A percentile compares a stretch with the other conserved stretches of the same genome.
These are phyloP conservation scores for Trichoderma pleuroti DNA, from an alignment of 2,329 filamentous ascomycete genomes.

Conservation along the genomic window DNA sequence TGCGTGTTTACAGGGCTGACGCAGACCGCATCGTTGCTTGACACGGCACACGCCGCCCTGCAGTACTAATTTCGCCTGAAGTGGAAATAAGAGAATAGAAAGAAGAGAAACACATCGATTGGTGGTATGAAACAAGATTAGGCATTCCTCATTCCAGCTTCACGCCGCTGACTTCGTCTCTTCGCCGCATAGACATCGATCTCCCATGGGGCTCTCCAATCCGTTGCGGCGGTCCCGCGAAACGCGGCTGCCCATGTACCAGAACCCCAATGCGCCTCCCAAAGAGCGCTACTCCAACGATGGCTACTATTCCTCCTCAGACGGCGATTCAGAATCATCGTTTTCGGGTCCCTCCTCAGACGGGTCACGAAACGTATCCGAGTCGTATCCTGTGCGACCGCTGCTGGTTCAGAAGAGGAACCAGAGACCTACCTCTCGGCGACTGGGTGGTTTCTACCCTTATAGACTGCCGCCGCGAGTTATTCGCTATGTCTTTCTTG, in stretches of 20 bases:
- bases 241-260: slow-evolving; percentile 50
- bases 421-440: slow-evolving; percentile 22
- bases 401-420: slow-evolving; percentile 44
- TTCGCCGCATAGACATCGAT: not conserved
- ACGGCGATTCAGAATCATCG: slow-evolving; percentile 43
- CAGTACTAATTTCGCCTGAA: not conserved
- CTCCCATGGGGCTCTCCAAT: slow-evolving; percentile 49
- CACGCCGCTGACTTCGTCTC: not conserved
- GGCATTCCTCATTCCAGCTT: not conserved
- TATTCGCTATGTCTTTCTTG: slow-evolving; percentile 73
- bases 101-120: not conserved
- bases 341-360: slow-evolving; percentile 44
- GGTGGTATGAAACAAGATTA: slow-evolving; percentile 1
- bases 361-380: slow-evolving; percentile 54
- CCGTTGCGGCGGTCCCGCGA: slow-evolving; percentile 47
- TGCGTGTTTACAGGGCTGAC: not conserved
- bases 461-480: slow-evolving; percentile 70
- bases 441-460: slow-evolving; percentile 30
- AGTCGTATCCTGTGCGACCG: slow-evolving; percentile 40
- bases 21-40: not conserved
- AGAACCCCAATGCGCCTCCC: slow-evolving; percentile 38
- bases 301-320: slow-evolving; percentile 46
- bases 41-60: not conserved
- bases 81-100: not conserved
- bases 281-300: slow-evolving; percentile 54